Conservation (phyloP, 352 stramenopile species). For the Globisporangium irregulare region DNA sequence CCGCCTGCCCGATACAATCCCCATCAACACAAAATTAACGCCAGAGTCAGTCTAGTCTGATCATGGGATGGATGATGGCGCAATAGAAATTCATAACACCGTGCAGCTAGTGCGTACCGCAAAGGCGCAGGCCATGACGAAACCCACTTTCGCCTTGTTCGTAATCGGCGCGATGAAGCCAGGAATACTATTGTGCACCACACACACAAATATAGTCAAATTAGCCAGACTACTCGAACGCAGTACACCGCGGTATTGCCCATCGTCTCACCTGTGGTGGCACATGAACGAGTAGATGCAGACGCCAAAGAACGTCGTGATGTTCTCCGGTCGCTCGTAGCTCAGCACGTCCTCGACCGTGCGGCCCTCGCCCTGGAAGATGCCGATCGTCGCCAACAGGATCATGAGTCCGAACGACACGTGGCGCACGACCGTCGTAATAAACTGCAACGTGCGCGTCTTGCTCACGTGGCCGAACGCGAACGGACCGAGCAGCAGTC, state of each 20-base stretch:
- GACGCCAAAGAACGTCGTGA: constrained; percentile 83
- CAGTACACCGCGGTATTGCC: neutral
- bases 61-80: neutral
- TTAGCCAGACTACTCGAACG: neutral
- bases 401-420: constrained; percentile 86
- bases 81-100: neutral
- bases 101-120: constrained; percentile 36
- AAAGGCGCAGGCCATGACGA: constrained; percentile 63
- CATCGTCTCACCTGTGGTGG: constrained; percentile 66
- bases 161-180: constrained; percentile 80
- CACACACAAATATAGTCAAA: constrained; percentile 5
- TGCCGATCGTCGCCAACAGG: constrained; percentile 64
- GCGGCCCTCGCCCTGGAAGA: constrained; percentile 61
- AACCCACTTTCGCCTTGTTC: constrained; percentile 72
- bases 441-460: constrained; percentile 71
- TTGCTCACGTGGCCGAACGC: constrained; percentile 83
- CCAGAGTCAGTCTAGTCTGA: neutral
- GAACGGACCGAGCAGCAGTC: constrained; percentile 69
- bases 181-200: constrained; percentile 46
- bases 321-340: constrained; percentile 68
- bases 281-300: constrained; percentile 92
- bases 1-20: constrained; percentile 36
- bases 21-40: neutral
- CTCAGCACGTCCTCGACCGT: constrained; percentile 59
- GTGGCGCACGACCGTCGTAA: constrained; percentile 81